Evolutionary conservation across 75 land plant species (phyloP).

Genomic region (Cunninghamia lanceolata): DNA sequence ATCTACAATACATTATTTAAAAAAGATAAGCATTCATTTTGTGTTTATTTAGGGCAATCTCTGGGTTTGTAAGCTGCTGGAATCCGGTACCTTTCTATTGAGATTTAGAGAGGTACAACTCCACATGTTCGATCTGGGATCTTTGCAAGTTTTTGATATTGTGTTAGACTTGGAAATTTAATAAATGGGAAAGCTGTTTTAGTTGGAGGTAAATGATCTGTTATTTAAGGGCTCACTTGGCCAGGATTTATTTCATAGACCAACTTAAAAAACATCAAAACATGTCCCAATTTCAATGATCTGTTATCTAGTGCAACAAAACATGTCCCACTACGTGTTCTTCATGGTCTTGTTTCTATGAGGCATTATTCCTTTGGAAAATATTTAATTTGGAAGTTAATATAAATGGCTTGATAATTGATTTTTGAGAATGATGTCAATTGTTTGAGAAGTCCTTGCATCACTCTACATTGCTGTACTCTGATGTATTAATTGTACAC

Average conservation of each 20-base stretch:
- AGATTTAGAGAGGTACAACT: too few relatives aligned
- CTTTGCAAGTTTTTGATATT: background rate
- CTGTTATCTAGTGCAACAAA: too few relatives aligned
- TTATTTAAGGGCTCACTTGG: background rate
- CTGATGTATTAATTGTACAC: background rate
- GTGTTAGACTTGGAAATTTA: background rate
- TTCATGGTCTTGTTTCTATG: background rate
- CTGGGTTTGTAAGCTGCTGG: too few relatives aligned
- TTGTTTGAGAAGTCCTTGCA: background rate
- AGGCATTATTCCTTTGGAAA: background rate
- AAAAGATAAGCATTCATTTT: too few relatives aligned
- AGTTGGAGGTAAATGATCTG: background rate
- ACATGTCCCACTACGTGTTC: background rate
- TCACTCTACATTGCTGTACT: background rate
- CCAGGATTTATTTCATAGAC: background rate
- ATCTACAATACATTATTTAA: too few relatives aligned
- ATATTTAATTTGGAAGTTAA: background rate
- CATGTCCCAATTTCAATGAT: too few relatives aligned
- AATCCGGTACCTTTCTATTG: too few relatives aligned
- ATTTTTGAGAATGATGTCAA: background rate
- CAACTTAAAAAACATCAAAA: too few relatives aligned
- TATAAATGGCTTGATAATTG: background rate
- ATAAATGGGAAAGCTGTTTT: background rate
- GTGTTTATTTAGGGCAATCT: too few relatives aligned
- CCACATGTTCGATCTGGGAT: background rate